Percentiles rank a stretch among this genome's conserved stretches.
These are phyloP conservation scores for Dicorynia guianensis DNA, from an alignment of 306 rosid genomes.

Conservation along the genomic window DNA sequence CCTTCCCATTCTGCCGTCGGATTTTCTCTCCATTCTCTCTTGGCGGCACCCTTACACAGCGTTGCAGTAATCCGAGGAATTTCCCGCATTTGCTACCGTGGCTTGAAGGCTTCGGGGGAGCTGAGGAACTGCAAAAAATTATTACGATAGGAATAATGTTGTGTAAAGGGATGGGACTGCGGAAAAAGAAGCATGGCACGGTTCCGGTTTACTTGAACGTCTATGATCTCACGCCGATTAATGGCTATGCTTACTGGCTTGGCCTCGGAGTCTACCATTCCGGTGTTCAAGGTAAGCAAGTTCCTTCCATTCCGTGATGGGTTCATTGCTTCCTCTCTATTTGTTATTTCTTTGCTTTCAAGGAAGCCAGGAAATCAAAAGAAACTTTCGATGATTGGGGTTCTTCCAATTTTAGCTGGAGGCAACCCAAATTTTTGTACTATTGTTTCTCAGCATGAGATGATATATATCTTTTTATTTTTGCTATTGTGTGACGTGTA, in stretches of 20 bases:
- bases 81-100: neutral
- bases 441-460: too few relatives aligned
- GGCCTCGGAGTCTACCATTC: slow-evolving; percentile 98
- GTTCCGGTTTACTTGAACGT: slow-evolving; percentile 86
- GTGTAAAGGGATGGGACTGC: slow-evolving; percentile 55
- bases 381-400: neutral
- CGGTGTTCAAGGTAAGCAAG: slow-evolving; percentile 80
- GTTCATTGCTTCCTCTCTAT: neutral
- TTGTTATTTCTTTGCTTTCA: neutral
- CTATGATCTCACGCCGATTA: slow-evolving; percentile 91
- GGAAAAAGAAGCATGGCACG: slow-evolving; percentile 76
- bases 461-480: neutral
- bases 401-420: neutral
- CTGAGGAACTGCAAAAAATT: neutral
- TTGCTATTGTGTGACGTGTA: neutral
- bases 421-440: neutral
- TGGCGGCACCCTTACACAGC: neutral
- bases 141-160: slow-evolving; percentile 46
- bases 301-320: neutral
- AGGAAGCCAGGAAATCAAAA: neutral
- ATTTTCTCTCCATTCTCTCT: slow-evolving; percentile 33
- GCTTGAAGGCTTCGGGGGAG: neutral
- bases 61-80: neutral
- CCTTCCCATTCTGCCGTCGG: slow-evolving; percentile 39
- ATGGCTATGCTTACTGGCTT: slow-evolving; percentile 94